phyloP scores from a whole-genome alignment of 148 eudicot species.

The Vaccinium myrtillus region DNA sequence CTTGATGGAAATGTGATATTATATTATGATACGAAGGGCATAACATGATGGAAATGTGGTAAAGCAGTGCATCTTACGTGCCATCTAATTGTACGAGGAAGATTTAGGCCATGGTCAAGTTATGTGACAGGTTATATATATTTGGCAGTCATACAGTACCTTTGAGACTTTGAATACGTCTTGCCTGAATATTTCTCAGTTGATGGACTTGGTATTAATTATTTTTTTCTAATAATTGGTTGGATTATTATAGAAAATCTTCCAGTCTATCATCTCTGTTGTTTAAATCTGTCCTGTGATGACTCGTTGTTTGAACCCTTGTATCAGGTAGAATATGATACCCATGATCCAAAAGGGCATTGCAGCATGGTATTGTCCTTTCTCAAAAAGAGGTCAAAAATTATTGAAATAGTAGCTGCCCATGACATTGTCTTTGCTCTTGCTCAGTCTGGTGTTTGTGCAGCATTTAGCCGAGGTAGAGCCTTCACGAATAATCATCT shows the following conservation, averaged over 20 bases:
- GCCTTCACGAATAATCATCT: background rate
- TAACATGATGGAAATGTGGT: background rate
- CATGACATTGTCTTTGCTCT: conserved; percentile 96
- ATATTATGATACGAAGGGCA: background rate
- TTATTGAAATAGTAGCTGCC: conserved; percentile 95
- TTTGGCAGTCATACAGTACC: background rate
- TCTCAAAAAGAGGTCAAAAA: conserved; percentile 75
- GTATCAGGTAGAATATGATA: conserved; percentile 89
- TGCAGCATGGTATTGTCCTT: conserved; percentile 69
- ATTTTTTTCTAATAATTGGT: background rate
- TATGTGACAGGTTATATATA: background rate
- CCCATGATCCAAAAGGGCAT: conserved; percentile 95
- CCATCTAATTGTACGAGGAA: background rate
- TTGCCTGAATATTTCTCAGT: background rate
- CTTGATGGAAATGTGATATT: background rate
- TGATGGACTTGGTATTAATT: background rate
- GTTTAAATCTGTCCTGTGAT: background rate
- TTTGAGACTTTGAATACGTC: background rate
- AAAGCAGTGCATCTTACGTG: background rate
- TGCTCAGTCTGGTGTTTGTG: conserved; percentile 94
- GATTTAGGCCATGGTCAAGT: background rate
- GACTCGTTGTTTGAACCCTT: conserved; percentile 12
- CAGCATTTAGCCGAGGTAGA: conserved; percentile 93
- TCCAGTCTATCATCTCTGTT: background rate
- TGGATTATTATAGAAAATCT: background rate